phyloP scores from a whole-genome alignment of 306 rosid genomes.

The Fragaria ananassa region DNA sequence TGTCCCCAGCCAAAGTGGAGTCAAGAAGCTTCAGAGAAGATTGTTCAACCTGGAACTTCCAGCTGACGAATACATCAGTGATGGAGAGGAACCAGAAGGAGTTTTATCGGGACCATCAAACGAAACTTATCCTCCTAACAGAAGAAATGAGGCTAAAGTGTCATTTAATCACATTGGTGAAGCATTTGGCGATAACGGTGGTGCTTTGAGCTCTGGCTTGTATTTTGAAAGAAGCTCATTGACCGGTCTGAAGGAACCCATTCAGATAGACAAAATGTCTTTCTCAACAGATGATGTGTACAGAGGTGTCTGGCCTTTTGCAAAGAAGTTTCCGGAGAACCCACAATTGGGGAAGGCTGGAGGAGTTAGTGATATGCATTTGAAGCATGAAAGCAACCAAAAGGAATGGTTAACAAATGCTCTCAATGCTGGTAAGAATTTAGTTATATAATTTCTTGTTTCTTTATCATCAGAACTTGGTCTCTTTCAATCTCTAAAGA shows the following conservation, averaged over 20 bases:
- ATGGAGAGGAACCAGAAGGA: conserved; percentile 15
- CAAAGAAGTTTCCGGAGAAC: conserved; percentile 18
- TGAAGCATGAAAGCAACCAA: conserved; percentile 1
- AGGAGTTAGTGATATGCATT: conserved; percentile 6
- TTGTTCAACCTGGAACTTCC: conserved; percentile 39
- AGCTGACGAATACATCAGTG: conserved; percentile 26
- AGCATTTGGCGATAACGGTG: not conserved
- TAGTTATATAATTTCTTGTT: not conserved
- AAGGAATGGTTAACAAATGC: conserved; percentile 12
- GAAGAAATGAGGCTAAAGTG: not conserved
- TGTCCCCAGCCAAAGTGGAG: conserved; percentile 15
- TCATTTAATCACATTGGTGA: not conserved
- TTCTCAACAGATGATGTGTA: conserved; percentile 15
- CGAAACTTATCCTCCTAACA: conserved; percentile 11
- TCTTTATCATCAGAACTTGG: not conserved
- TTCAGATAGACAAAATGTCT: conserved; percentile 21
- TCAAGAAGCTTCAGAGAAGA: conserved; percentile 22
- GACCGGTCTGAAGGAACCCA: conserved; percentile 28
- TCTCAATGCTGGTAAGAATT: conserved; percentile 22
- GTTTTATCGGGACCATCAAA: not conserved
- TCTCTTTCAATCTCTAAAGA: not conserved
- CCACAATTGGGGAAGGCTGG: not conserved
- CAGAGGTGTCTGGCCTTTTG: conserved; percentile 18
- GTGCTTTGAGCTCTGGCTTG: conserved; percentile 13
- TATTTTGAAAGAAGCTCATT: conserved; percentile 7